Evolutionary conservation across 2,329 filamentous ascomycete species (phyloP), one percentile per base, ranked within the genome.

Genomic region (Sporothrix phasma): DNA sequence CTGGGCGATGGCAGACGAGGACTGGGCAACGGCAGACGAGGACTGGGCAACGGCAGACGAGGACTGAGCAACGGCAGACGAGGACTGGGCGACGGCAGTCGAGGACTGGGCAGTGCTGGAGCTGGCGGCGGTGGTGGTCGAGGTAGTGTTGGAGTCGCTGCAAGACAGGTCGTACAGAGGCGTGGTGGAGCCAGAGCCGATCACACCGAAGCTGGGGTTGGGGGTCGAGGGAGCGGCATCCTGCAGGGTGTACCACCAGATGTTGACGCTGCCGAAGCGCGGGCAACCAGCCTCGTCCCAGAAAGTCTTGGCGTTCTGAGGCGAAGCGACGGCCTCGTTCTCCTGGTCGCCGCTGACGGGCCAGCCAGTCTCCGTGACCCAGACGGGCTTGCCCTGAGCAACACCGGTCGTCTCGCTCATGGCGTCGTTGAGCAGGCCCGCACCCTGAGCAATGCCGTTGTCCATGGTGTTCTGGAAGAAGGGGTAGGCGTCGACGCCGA

Each of bases 291-390:
- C 88, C 53, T 88, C 78, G 69, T 89, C 80, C 88, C 90, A 96
- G 82, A 85, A 96, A n/a, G 76, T 82, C 78, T 89, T 81, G 49
- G 92, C 90, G 72, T 93, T 92, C 62, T 81, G 77, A 37, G 77
- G 67, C 41, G 79, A 86, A 5, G 92, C 80, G 10, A 88, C 80
- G 46, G 84, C 89, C 58, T 83, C 73, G 69, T 85, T 86, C 67
- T 81, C 76, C 1, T 77, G 80, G 68, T 82, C 77, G 64, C 91
- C 92, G 70, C 80, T 85, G 62, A 92, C 85, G 58, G 92, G 91
- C 85, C 89, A 94, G 68, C 92, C 92, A 17, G 90, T 94, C 81
- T 96, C 91, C 31, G 91, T 94, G 67, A 95, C 82, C 89, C 89
- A 94, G 69, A 95, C 83, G 19, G 83, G 79, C 81, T 92, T 93